Evolutionary conservation across 2,329 filamentous ascomycete species (phyloP), one percentile per base, ranked within the genome.

Genomic region (Venturia pyrina): DNA sequence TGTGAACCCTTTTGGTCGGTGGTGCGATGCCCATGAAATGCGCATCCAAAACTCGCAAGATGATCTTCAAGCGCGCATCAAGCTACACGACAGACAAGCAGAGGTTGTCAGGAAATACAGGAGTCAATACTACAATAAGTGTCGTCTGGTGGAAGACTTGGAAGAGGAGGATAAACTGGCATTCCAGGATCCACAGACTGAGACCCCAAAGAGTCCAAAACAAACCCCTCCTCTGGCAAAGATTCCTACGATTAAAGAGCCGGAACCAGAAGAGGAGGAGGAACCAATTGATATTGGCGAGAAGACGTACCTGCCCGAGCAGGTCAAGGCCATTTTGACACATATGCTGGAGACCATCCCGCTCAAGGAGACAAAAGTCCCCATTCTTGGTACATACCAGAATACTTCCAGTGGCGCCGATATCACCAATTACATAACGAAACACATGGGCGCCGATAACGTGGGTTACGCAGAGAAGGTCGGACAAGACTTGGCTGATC

Each of bases 81-180:
- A 96, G 81, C 85, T 90, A 68, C 92, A 98, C 76, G 91, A 96
- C 75, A 90, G 90, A 70, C 96, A 99, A 77, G 89, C 89, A 67
- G 95, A 99, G 68, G 77, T 85, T 24, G 91, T 96, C 68, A 91
- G 92, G 82, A 98, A 98, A 79, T 85, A 97, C 71, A 87, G 95
- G 69, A 96, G 90, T 77, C 90, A 91, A 71, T 99, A 99, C 79
- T 98, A 98, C 84, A 99, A 98, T 82, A 99, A 98, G 79, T 99
- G 95, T 76, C 89, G 96, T 62, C 81, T 97, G 68, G 89, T 98
- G 7, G 96, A 99, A 75, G 95, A 99, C 74, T 80, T 98, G 68
- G 95, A 99, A 76, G 95, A 99, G 78, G 96, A 99, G 81, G 96
- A 97, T 77, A 98, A 99, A 78, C 84, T 99, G 65, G 95, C 93